A percentile compares a stretch with the other conserved stretches of the same genome.
phyloP scores from a whole-genome alignment of 2,329 filamentous ascomycete species.

The Rhynchosporium secalis region DNA sequence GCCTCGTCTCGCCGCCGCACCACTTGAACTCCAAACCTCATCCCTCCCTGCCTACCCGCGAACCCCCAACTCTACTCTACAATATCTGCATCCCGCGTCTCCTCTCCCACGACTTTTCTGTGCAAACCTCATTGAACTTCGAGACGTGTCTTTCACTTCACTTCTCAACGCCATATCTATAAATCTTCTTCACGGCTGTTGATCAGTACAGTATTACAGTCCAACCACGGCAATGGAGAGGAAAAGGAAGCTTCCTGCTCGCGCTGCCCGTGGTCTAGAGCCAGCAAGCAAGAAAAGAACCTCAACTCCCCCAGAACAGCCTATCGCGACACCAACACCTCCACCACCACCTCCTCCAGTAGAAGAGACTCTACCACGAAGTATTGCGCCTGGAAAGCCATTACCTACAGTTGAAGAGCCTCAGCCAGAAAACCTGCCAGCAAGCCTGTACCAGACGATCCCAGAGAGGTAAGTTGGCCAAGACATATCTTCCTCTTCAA shows the following conservation, averaged over 20 bases:
- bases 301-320: constrained; percentile 53
- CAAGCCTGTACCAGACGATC: constrained; percentile 70
- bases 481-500: background rate
- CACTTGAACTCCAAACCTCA: background rate
- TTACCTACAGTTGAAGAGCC: constrained; percentile 69
- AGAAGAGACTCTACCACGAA: constrained; percentile 56
- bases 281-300: constrained; percentile 60
- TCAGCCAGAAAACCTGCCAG: constrained; percentile 63
- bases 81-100: constrained; percentile 19
- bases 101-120: constrained; percentile 11
- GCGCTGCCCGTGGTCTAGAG: constrained; percentile 58
- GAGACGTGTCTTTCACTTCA: constrained; percentile 16
- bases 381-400: constrained; percentile 64
- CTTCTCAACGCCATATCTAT: constrained; percentile 32
- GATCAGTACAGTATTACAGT: constrained; percentile 11
- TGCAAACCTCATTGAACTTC: too few relatives aligned
- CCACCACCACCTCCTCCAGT: constrained; percentile 34
- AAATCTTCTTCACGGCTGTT: constrained; percentile 16
- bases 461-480: constrained; percentile 60
- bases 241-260: constrained; percentile 65
- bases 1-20: background rate
- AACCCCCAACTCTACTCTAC: constrained; percentile 15
- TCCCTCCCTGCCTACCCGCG: constrained; percentile 15
- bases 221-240: constrained; percentile 53
- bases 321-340: constrained; percentile 50